Conservation (phyloP, 805 yeast species). For the Komagataella mondaviorum region DNA sequence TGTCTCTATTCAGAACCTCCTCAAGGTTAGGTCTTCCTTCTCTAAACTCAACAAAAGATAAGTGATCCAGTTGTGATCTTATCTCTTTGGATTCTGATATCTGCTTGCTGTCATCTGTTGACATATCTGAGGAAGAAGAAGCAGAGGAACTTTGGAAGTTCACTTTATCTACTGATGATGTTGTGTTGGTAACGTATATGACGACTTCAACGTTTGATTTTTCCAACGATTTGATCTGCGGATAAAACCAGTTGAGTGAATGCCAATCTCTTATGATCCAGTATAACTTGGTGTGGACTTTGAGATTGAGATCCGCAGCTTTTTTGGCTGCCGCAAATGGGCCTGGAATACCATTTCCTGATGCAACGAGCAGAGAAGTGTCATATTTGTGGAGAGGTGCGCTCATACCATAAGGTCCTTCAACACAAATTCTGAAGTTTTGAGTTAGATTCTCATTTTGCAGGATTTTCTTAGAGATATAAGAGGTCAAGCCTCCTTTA, state of each 20-base stretch:
- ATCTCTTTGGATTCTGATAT: neutral
- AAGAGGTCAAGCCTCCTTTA: constrained; percentile 44
- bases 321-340: constrained; percentile 22
- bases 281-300: constrained; percentile 28
- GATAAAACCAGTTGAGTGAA: constrained; percentile 36
- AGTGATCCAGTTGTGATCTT: constrained; percentile 8
- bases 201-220: constrained; percentile 14
- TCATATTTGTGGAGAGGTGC: constrained; percentile 35
- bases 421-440: constrained; percentile 26
- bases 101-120: neutral
- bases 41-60: constrained; percentile 26
- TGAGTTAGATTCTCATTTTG: constrained; percentile 11
- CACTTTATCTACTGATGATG: constrained; percentile 6
- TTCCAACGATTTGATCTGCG: constrained; percentile 24
- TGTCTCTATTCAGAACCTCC: constrained; percentile 21
- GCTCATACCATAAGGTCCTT: constrained; percentile 61
- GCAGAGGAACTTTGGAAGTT: constrained; percentile 1
- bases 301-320: constrained; percentile 11
- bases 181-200: constrained; percentile 22
- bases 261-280: constrained; percentile 52
- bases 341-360: constrained; percentile 68
- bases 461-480: constrained; percentile 16
- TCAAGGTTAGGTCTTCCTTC: constrained; percentile 29
- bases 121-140: neutral
- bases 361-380: constrained; percentile 47